Conservation (phyloP, 176 grass and related monocot species). For the Saccharum officinarum region DNA sequence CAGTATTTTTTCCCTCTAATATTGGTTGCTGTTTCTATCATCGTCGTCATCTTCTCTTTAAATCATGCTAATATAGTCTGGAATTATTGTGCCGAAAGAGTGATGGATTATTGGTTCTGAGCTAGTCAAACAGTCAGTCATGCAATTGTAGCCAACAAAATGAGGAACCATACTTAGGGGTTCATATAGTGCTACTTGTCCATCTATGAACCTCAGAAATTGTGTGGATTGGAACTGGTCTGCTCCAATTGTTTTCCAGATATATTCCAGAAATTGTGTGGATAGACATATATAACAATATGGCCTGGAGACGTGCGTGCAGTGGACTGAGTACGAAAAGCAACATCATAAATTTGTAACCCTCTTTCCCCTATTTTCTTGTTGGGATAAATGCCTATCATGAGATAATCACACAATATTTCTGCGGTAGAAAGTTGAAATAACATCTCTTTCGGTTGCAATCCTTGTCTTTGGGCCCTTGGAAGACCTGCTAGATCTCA, state of each 20-base stretch:
- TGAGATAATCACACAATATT: neutral
- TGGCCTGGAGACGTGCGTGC: neutral
- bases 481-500: neutral
- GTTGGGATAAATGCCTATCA: neutral
- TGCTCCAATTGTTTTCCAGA: neutral
- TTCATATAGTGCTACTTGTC: slow-evolving; percentile 19
- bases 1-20: no score
- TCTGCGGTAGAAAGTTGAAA: slow-evolving; percentile 24
- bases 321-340: neutral
- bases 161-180: neutral
- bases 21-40: neutral
- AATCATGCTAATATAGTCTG: neutral
- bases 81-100: neutral
- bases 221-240: neutral
- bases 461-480: neutral
- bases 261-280: neutral
- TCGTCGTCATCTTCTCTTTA: neutral
- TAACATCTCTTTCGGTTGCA: neutral
- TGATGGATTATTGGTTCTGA: neutral
- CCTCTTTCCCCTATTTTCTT: neutral
- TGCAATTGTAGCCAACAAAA: slow-evolving; percentile 11
- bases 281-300: neutral
- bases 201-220: neutral
- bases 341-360: neutral
- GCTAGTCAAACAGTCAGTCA: neutral